Conservation (phyloP, 1,284 basidiomycete species). For the Ceratobasidium sp. region DNA sequence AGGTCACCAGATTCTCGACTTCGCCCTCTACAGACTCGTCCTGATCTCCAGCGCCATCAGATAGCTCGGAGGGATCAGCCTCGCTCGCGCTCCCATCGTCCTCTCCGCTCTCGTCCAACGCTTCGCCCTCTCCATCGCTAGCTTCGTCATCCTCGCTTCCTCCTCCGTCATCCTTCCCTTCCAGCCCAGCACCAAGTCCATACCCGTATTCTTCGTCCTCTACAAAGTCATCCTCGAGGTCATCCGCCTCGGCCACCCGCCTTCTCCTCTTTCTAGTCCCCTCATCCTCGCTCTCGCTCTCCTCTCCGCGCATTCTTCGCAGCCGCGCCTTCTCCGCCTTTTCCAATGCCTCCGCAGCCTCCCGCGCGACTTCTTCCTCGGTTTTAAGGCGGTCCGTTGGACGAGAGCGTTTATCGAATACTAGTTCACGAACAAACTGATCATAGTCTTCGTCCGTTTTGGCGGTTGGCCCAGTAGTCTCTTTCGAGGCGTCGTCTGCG, state of each 20-base stretch:
- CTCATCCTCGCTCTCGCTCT: slow-evolving; percentile 70
- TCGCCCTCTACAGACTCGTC: slow-evolving; percentile 53
- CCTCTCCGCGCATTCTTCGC: slow-evolving; percentile 89
- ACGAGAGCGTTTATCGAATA: slow-evolving; percentile 92
- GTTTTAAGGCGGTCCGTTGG: slow-evolving; percentile 97
- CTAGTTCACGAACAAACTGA: slow-evolving; percentile 90
- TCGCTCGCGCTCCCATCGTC: slow-evolving; percentile 56
- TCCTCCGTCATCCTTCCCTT: slow-evolving; percentile 53
- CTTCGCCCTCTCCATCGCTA: slow-evolving; percentile 54
- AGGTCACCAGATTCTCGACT: slow-evolving; percentile 53
- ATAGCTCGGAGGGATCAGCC: slow-evolving; percentile 56
- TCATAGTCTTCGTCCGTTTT: slow-evolving; percentile 81
- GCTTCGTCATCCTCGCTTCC: slow-evolving; percentile 54
- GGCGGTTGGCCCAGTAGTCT: slow-evolving; percentile 55
- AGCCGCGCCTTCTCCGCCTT: slow-evolving; percentile 85
- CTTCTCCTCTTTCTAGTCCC: slow-evolving; percentile 62
- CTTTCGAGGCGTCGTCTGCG: neutral
- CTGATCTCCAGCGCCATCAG: slow-evolving; percentile 56
- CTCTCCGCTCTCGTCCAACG: slow-evolving; percentile 54
- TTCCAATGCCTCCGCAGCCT: slow-evolving; percentile 89
- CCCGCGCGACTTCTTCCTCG: slow-evolving; percentile 91
- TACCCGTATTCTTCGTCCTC: slow-evolving; percentile 63
- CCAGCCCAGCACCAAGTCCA: slow-evolving; percentile 68
- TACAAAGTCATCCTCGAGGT: slow-evolving; percentile 91
- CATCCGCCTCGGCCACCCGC: slow-evolving; percentile 75